A percentile compares a stretch with the other conserved stretches of the same genome.
These are phyloP conservation scores for Arthroderma sp. DNA, from an alignment of 2,329 filamentous ascomycete genomes.

Conservation along the genomic window DNA sequence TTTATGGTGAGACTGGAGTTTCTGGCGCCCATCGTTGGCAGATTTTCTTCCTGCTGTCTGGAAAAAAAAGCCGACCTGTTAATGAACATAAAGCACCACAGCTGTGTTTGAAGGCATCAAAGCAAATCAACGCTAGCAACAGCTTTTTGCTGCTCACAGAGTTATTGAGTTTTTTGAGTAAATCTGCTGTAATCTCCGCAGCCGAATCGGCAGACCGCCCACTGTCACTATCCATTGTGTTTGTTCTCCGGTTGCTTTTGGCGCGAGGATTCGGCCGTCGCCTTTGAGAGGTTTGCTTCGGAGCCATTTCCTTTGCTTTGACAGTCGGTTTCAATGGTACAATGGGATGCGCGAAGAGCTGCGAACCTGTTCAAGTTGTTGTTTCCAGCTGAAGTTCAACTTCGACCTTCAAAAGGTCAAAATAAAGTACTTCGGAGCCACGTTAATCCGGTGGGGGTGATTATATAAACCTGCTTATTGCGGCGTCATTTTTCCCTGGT, in stretches of 20 bases:
- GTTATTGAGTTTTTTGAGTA: constrained; percentile 12
- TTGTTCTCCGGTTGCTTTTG: background rate
- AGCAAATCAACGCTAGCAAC: background rate
- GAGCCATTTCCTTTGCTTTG: constrained; percentile 4
- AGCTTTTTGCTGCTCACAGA: constrained; percentile 13
- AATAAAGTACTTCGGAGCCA: background rate
- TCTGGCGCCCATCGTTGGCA: constrained; percentile 10
- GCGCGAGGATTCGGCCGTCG: background rate
- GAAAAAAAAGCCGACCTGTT: background rate
- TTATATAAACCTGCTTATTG: background rate
- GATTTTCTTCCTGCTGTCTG: constrained; percentile 11
- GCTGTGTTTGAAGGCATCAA: background rate
- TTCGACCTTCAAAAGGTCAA: background rate
- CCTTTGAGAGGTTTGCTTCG: background rate
- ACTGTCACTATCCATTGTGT: background rate
- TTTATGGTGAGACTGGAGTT: constrained; percentile 14
- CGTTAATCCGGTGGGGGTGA: background rate
- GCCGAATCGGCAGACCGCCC: constrained; percentile 4
- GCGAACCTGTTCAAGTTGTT: background rate
- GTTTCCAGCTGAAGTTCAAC: background rate
- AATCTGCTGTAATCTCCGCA: constrained; percentile 6
- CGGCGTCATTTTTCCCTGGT: background rate
- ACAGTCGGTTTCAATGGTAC: background rate
- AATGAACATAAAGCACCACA: background rate
- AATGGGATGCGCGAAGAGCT: background rate